Base-by-base conservation (phyloP, 2,329 filamentous ascomycete species). In the Capronia americana region DNA sequence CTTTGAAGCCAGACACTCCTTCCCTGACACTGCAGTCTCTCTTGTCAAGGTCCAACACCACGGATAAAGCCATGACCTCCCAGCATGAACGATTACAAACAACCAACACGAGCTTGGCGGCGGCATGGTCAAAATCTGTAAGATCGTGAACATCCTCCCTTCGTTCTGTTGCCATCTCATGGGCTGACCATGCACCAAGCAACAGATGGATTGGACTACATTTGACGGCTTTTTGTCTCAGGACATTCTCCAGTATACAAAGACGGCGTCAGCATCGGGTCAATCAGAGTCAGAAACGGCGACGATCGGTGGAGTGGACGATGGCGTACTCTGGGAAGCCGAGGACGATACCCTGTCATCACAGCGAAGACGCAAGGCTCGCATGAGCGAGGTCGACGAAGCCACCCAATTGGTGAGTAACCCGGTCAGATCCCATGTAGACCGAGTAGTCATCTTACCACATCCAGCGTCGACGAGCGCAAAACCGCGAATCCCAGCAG, bases 401-500 rank as follows among this genome's bases (percentile, higher is more conserved):
- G 50, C 23, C n/a, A 62, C 60, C 2, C 60, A 56, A 62, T 32
- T 54, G 38, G 60, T 62, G 46, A 44, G 60, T 23, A 26, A 20
- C 53, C 26, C 28, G 53, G 10, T 32, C 53, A 56, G 8, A 17
- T 23, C 48, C 23, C 23, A 12, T 51, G 48, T 17, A 51, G 20
- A 8, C 10, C 17, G 28, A 20, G 53, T n/a, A 30, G 24, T 24
- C 57, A 60, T n/a, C 23, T 48, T 32, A 48, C 14, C 20, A 14
- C 20, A 51, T 41, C 12, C 48, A 62, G 60, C 60, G 60, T n/a
- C 60, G 60, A 44, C 60, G 60, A 48, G 60, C 60, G 3, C 60
- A 62, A 28, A 62, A 62, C 51, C 38, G 60, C n/a, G 60, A 62
- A 24, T 55, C 50, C 10, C 60, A 62, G 28, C 60, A 56, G 26